Evolutionary conservation across 208 protist species (phyloP), one percentile per base, ranked within the genome.

Genomic region (Phytomonas francai): DNA sequence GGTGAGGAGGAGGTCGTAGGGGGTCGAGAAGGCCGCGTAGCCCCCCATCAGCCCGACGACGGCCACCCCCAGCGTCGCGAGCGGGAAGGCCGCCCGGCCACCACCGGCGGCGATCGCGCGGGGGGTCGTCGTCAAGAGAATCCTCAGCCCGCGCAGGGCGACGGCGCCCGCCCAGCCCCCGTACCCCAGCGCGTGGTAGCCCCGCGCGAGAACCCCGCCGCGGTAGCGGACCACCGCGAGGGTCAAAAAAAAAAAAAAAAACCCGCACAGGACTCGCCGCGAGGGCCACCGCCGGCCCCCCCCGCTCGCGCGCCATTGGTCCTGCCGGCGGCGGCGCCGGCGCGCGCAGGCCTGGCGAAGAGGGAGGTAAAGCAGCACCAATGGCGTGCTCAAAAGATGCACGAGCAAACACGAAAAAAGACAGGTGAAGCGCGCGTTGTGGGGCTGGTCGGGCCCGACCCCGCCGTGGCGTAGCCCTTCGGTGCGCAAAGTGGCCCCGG

Each of bases 1-100:
- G 0, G 74, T 78, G 65, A 64, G 60, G 57, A 84, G 70, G 63
- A 76, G 87, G 59, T 65, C 63, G 31, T 30, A 81, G 0, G 89
- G 86, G 4, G 87, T 86, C 25, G 77, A 85, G 30, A 91, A 33
- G 34, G 85, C 80, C 19, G 89, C 89, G 67, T 89, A 92, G 56
- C 89, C 89, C 2, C 74, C 76, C 32, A 95, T 81, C 11, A 91
- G 63, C 11, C 89, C 87, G 14, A 85, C 83, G 49, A 82, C 65
- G 22, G 79, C 65, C 25, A 92, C 83, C 19, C 89, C 89, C 16
- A 82, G 42, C 12, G 73, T 70, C 25, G 83, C 83, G 12, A 91
- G 73, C 9, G 66, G 68, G 2, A 74, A 66, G 7, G 78, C 67
- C 25, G 84, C 22, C 70, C 71, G 9, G 29, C 65, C 63, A 19